Conservation (phyloP, 495 filamentous ascomycete genomes). For the Hypoxylon rickii region DNA sequence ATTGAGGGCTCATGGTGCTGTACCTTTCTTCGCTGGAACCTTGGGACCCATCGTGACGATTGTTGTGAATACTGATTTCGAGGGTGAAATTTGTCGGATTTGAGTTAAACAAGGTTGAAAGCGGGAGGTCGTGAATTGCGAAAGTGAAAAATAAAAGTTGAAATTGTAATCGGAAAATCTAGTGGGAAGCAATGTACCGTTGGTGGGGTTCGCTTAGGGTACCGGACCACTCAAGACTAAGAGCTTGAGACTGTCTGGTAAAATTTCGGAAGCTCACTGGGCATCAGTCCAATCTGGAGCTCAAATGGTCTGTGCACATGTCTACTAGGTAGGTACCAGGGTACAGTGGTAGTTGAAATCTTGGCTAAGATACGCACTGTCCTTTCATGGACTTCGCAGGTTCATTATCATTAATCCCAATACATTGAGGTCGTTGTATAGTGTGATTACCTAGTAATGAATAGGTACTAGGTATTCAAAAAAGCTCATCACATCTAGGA, state of each 20-base stretch:
- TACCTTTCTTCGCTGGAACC: slow-evolving; percentile 70
- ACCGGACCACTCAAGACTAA: neutral
- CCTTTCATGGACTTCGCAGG: too few species aligned
- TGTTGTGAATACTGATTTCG: slow-evolving; percentile 14
- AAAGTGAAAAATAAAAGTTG: neutral
- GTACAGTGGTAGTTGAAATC: too few species aligned
- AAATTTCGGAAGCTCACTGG: neutral
- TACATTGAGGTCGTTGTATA: too few species aligned
- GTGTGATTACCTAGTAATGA: too few species aligned
- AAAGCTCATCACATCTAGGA: too few species aligned
- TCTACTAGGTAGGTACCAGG: too few species aligned
- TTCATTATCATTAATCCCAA: too few species aligned
- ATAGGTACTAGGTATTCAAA: too few species aligned
- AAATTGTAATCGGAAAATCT: neutral
- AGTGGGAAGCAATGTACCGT: too few species aligned
- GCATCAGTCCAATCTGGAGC: neutral
- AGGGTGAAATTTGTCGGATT: slow-evolving; percentile 26
- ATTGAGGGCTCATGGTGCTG: slow-evolving; percentile 36
- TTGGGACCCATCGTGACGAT: slow-evolving; percentile 76
- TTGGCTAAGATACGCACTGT: too few species aligned
- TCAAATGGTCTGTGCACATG: neutral
- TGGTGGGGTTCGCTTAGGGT: neutral
- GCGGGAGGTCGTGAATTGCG: neutral
- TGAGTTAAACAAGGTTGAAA: slow-evolving; percentile 19
- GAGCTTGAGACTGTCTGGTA: neutral